Percentiles rank a stretch among this genome's conserved stretches.
Evolutionary conservation across 176 grass and related monocot species (phyloP).

Genomic region (Chrysopogon serrulatus): DNA sequence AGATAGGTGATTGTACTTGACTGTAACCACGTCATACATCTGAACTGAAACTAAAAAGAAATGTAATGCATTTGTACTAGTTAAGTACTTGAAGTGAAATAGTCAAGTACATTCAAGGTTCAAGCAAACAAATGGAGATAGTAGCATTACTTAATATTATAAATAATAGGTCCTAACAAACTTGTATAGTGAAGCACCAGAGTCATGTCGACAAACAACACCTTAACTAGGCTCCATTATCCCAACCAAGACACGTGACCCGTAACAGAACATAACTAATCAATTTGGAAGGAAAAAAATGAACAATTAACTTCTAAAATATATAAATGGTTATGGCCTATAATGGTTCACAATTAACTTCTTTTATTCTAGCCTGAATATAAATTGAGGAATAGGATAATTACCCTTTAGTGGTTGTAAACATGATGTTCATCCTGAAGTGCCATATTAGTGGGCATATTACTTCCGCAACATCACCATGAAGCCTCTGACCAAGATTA

Average conservation of each 20-base stretch:
- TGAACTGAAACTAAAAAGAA: no score
- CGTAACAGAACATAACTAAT: conserved; percentile 33
- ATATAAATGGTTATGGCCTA: neutral
- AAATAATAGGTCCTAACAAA: conserved; percentile 32
- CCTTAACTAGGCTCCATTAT: conserved; percentile 24
- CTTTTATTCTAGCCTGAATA: neutral
- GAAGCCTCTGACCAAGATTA: conserved; percentile 85
- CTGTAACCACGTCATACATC: no score
- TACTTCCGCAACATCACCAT: conserved; percentile 70
- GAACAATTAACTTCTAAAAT: neutral
- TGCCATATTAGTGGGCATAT: conserved; percentile 87
- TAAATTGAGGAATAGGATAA: neutral
- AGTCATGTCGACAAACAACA: conserved; percentile 19
- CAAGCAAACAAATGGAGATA: no score
- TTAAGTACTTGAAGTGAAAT: no score
- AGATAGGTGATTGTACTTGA: no score
- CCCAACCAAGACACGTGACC: conserved; percentile 21
- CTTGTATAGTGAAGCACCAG: conserved; percentile 1
- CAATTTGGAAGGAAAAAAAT: no score
- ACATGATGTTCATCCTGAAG: no score
- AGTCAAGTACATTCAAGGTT: no score
- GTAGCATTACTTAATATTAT: no score
- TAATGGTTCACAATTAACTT: neutral
- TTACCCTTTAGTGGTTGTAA: conserved; percentile 97
- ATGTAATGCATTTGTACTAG: no score